Conservation (phyloP, 2,329 filamentous ascomycete species). For the Paecilomyces variotii region DNA sequence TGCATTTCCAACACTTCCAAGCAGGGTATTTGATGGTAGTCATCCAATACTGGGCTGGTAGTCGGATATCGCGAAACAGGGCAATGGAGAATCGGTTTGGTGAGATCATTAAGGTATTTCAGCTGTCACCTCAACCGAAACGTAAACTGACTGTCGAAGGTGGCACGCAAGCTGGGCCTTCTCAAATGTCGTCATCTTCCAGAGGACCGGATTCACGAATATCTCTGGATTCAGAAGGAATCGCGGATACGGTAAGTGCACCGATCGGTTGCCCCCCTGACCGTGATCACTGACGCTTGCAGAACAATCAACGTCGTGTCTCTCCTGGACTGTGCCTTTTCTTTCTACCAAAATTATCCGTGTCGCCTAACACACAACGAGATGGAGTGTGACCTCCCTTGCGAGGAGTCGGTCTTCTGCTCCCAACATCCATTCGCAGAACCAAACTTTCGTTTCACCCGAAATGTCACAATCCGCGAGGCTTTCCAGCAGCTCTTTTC, state of each 20-base stretch:
- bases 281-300: not conserved
- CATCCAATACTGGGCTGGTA: slow-evolving; percentile 39
- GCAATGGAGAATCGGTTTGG: slow-evolving; percentile 38
- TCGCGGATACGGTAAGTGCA: slow-evolving; percentile 33
- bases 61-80: slow-evolving; percentile 28
- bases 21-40: slow-evolving; percentile 35
- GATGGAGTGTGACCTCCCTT: slow-evolving; percentile 38
- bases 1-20: slow-evolving; percentile 34
- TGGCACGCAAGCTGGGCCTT: slow-evolving; percentile 32
- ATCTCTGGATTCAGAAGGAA: slow-evolving; percentile 38
- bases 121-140: not conserved
- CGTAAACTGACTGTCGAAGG: slow-evolving; percentile 12
- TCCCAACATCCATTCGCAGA: slow-evolving; percentile 36
- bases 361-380: slow-evolving; percentile 33
- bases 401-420: slow-evolving; percentile 31
- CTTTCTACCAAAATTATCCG: slow-evolving; percentile 39
- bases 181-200: slow-evolving; percentile 29
- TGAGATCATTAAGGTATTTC: slow-evolving; percentile 32
- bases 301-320: slow-evolving; percentile 35
- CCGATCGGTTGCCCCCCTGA: not conserved
- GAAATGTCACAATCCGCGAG: slow-evolving; percentile 28
- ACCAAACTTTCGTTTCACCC: slow-evolving; percentile 28
- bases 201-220: slow-evolving; percentile 30
- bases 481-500: slow-evolving; percentile 35
- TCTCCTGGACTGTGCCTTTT: slow-evolving; percentile 37